Percentiles rank a stretch among this genome's conserved stretches.
These are phyloP conservation scores for Erythrophleum fordii DNA, from an alignment of 306 rosid species.

Conservation along the genomic window DNA sequence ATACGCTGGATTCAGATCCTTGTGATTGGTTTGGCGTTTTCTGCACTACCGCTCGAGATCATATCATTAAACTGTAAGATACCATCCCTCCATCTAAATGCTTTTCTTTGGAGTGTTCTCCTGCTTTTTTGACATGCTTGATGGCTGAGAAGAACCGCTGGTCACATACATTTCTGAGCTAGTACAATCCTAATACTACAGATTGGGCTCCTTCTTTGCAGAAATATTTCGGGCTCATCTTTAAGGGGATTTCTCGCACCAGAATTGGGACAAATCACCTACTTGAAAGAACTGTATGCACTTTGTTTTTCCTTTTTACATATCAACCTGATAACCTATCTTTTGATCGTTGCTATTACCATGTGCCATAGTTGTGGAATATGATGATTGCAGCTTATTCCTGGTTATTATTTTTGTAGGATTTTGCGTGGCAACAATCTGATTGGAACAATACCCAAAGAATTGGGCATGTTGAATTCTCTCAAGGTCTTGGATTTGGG, in stretches of 20 bases:
- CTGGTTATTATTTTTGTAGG: slow-evolving; percentile 53
- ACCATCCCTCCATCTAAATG: slow-evolving; percentile 18
- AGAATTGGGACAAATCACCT: slow-evolving; percentile 78
- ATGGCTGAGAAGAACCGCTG: no score
- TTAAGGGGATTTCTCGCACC: slow-evolving; percentile 77
- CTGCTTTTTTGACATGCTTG: slow-evolving; percentile 16
- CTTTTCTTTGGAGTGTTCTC: background rate
- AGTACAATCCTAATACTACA: slow-evolving; percentile 22
- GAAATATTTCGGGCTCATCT: slow-evolving; percentile 79
- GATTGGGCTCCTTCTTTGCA: slow-evolving; percentile 51
- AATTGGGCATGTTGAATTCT: slow-evolving; percentile 63
- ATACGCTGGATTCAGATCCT: slow-evolving; percentile 71
- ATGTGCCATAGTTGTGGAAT: slow-evolving; percentile 11
- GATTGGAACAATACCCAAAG: slow-evolving; percentile 82
- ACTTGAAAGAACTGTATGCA: slow-evolving; percentile 84
- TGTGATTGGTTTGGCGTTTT: slow-evolving; percentile 82
- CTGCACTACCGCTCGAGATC: slow-evolving; percentile 66
- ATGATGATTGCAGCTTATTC: slow-evolving; percentile 34
- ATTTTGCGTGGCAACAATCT: slow-evolving; percentile 76
- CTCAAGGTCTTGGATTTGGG: slow-evolving; percentile 90
- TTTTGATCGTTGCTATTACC: slow-evolving; percentile 24
- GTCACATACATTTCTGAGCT: slow-evolving; percentile 32
- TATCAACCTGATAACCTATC: slow-evolving; percentile 7
- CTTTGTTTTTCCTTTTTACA: slow-evolving; percentile 6
- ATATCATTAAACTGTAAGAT: slow-evolving; percentile 82